A percentile compares a stretch with the other conserved stretches of the same genome.
Evolutionary conservation across 2,329 filamentous ascomycete genomes (phyloP).

Genomic region (Myriosclerotinia scirpicola): DNA sequence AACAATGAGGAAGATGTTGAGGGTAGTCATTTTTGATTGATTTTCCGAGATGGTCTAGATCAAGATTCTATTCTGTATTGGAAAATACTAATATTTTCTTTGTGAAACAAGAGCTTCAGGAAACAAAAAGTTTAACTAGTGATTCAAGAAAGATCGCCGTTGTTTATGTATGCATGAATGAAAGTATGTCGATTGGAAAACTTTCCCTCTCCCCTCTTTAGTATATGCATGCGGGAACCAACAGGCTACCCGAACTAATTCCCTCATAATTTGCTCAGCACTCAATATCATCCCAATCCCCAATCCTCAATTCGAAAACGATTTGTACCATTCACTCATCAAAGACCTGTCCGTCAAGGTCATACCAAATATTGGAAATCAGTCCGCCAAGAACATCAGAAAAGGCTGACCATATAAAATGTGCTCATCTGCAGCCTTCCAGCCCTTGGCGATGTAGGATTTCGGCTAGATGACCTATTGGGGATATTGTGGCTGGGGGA

Average conservation of each 20-base stretch:
- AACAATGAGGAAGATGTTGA: not conserved
- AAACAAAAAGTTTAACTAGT: not conserved
- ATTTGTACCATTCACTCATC: not conserved
- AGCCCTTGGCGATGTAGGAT: conserved; percentile 3
- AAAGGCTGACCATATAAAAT: conserved; percentile 7
- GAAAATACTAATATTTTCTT: too few species aligned
- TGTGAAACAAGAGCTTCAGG: not conserved
- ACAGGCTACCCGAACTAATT: not conserved
- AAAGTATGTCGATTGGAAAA: not conserved
- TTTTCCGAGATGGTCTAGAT: too few species aligned
- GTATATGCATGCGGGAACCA: not conserved
- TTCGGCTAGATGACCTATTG: not conserved
- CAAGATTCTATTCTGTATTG: too few species aligned
- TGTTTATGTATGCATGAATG: not conserved
- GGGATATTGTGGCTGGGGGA: not conserved
- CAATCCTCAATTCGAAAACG: not conserved
- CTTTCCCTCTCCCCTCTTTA: too few species aligned
- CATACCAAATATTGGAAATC: too few species aligned
- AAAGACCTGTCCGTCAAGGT: too few species aligned
- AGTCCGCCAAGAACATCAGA: not conserved
- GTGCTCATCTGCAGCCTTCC: conserved; percentile 17
- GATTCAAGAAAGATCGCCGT: not conserved
- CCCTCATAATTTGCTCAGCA: conserved; percentile 18
- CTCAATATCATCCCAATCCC: not conserved
- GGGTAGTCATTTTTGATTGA: not conserved